Base-by-base conservation (phyloP, 805 yeast species). In the Ogataea paradorogensis region DNA sequence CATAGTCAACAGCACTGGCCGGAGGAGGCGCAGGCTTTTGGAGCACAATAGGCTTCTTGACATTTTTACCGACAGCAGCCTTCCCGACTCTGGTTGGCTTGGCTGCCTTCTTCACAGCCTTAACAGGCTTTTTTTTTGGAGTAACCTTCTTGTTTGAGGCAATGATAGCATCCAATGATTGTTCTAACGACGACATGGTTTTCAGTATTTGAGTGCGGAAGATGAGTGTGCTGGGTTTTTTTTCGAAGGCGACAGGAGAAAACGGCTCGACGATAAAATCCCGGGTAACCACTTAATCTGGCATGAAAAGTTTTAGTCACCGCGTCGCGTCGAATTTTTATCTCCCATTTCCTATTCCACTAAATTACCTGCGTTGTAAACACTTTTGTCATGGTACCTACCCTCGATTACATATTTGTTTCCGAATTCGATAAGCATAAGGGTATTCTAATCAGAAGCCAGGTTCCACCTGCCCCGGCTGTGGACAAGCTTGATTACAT, bases 101-200 rank as follows among this genome's bases (percentile, higher is more conserved):
- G 43, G 44, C 56, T 18, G 50, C 62, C 35, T 62, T 63, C 27
- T 55, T 53, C 9, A 54, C 47, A 18, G 49, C 62, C 59, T 58
- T 66, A 40, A 42, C 47, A 32, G 45, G 42, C 51, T 47, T 55
- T 29, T 48, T 63, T 33, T 66, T 59, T 29, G 63, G 64, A 30
- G 65, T 58, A 22, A 56, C 40, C 47, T 50, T 56, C 33, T 47
- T 54, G 43, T 49, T 57, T 48, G 85, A 67, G 44, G 95, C 78
- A 61, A 91, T 85, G 65, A 91, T 91, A 56, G 89, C 97, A 71
- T 91, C 99, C 60, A 91, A 79, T 35, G 97, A 87, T 71, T 86
- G 84, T 70, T 91, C 96, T 69, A 91, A 77, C 57, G 84, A 75
- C 62, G 95, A 83, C 90, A 83, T 85, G 43, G 37, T 61, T 30